phyloP scores from a whole-genome alignment of 345 rosid genomes.

The thale cress (Arabidopsis thaliana) region TAIR10.1 NC_003070.9:3995001-3995500 shows the following conservation, averaged over 20 bases:
- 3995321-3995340: constrained; percentile 29
- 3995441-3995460: constrained; percentile 8
- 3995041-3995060: neutral
- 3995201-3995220: neutral
- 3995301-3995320: constrained; percentile 34
- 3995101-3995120: neutral
- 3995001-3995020: constrained; percentile 17
- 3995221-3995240: neutral
- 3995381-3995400: neutral
- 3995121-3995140: neutral
- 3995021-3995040: neutral
- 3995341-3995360: constrained; percentile 20
- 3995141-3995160: neutral
- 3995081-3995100: neutral
- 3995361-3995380: neutral
- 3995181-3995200: neutral
- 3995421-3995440: constrained; percentile 6
- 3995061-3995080: neutral
- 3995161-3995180: neutral
- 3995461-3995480: constrained; percentile 21
- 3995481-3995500: neutral
- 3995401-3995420: neutral
- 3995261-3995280: neutral
- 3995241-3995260: neutral
- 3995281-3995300: neutral